Conservation (phyloP, 2,329 filamentous ascomycete genomes). For the Calonectria hongkongensis region DNA sequence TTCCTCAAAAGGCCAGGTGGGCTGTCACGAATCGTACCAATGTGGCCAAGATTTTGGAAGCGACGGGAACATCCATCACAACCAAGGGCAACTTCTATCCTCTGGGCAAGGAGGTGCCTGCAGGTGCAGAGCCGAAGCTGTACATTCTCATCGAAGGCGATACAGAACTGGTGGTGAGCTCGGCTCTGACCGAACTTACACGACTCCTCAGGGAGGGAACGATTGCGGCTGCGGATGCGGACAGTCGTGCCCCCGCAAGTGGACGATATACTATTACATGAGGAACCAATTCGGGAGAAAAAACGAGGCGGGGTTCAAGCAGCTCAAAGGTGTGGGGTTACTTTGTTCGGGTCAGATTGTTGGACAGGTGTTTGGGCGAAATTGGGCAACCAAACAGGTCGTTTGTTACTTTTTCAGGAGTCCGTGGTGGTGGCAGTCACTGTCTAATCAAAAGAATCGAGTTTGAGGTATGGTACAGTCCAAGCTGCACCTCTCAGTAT, state of each 20-base stretch:
- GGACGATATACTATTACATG: conserved; percentile 92
- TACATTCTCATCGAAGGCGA: conserved; percentile 99
- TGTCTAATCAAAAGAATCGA: conserved; percentile 36
- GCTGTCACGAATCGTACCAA: conserved; percentile 99
- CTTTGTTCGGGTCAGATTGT: conserved; percentile 32
- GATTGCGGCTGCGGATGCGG: conserved; percentile 90
- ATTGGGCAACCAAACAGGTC: conserved; percentile 25
- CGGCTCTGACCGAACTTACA: conserved; percentile 93
- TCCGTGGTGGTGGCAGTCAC: conserved; percentile 29
- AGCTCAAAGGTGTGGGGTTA: neutral
- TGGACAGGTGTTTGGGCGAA: conserved; percentile 39
- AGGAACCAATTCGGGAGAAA: conserved; percentile 40
- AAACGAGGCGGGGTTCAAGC: neutral
- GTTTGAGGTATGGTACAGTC: conserved; percentile 70
- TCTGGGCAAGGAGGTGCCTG: conserved; percentile 84
- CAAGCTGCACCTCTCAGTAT: neutral
- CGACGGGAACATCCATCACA: conserved; percentile 96
- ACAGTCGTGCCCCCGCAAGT: conserved; percentile 84
- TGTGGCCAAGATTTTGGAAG: conserved; percentile 97
- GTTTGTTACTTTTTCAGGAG: conserved; percentile 30
- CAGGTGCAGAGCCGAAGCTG: conserved; percentile 89
- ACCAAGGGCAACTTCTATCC: conserved; percentile 96
- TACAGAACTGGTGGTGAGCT: conserved; percentile 92
- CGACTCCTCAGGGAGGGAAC: conserved; percentile 92
- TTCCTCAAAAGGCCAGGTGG: conserved; percentile 98